Conservation (phyloP, 306 rosid genomes). For the Gynostemma pentaphyllum region DNA sequence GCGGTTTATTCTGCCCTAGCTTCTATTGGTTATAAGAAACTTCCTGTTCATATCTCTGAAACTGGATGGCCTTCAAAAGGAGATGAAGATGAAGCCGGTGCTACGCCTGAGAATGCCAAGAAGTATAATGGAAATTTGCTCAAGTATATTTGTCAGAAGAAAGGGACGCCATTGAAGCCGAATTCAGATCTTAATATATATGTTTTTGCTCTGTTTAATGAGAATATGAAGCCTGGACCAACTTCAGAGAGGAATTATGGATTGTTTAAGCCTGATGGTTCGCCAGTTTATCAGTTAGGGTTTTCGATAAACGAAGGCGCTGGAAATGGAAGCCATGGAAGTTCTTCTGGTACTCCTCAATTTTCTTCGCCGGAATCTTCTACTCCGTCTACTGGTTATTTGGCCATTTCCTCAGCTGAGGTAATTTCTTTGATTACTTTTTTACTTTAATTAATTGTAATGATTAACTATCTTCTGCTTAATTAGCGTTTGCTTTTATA, state of each 20-base stretch:
- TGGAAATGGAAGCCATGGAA: conserved; percentile 12
- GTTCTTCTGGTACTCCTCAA: conserved; percentile 15
- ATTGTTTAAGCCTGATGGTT: conserved; percentile 75
- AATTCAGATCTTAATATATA: conserved; percentile 67
- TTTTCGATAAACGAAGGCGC: conserved; percentile 18
- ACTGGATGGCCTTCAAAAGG: conserved; percentile 99
- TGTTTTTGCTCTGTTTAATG: conserved; percentile 82
- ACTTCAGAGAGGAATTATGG: conserved; percentile 91
- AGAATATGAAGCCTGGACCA: conserved; percentile 96
- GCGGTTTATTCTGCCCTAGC: conserved; percentile 67
- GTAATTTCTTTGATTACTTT: background rate
- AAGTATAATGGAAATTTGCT: conserved; percentile 78
- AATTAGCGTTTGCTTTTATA: background rate
- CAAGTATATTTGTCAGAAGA: conserved; percentile 36
- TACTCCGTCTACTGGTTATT: conserved; percentile 41
- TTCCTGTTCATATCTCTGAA: conserved; percentile 84
- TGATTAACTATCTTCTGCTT: background rate
- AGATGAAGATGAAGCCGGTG: conserved; percentile 77
- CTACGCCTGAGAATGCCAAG: conserved; percentile 66
- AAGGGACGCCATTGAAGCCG: conserved; percentile 78
- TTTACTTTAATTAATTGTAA: background rate
- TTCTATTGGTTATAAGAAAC: conserved; percentile 43
- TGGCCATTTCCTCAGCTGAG: conserved; percentile 62
- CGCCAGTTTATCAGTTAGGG: conserved; percentile 55
- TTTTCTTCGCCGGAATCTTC: conserved; percentile 35